Percentiles rank a stretch among this genome's conserved stretches.
These are phyloP conservation scores for Alternaria gansuensis DNA, from an alignment of 2,329 filamentous ascomycete species.

Conservation along the genomic window DNA sequence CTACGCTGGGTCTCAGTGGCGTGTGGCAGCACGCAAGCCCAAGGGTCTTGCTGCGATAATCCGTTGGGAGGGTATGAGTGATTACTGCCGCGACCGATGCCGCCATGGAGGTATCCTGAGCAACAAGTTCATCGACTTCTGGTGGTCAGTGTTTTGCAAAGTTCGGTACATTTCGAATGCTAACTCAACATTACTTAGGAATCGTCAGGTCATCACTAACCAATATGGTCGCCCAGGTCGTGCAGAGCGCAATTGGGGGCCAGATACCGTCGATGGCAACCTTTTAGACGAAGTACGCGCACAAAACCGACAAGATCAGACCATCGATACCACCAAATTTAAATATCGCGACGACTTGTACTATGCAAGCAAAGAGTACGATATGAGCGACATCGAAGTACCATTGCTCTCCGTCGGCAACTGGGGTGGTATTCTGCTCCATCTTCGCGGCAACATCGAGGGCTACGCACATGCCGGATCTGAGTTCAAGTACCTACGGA, in stretches of 20 bases:
- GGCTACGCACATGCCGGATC: constrained; percentile 71
- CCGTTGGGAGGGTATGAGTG: constrained; percentile 66
- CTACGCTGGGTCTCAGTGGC: constrained; percentile 64
- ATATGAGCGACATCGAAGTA: constrained; percentile 71
- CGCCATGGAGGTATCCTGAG: constrained; percentile 54
- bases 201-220: constrained; percentile 71
- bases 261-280: constrained; percentile 67
- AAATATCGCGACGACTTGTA: constrained; percentile 70
- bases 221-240: constrained; percentile 70
- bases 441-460: constrained; percentile 73
- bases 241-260: constrained; percentile 62
- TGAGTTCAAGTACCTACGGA: constrained; percentile 72
- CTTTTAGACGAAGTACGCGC: constrained; percentile 62
- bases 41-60: constrained; percentile 62
- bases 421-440: constrained; percentile 75
- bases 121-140: constrained; percentile 59
- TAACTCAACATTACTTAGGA: constrained; percentile 53
- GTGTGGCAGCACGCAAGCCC: constrained; percentile 62
- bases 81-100: constrained; percentile 61
- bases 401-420: constrained; percentile 73
- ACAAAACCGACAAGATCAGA: constrained; percentile 57
- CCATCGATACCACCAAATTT: constrained; percentile 52
- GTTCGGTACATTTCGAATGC: background rate
- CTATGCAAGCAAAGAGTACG: constrained; percentile 71
- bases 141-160: constrained; percentile 58